Evolutionary conservation across 2,329 filamentous ascomycete genomes (phyloP), one percentile per base, ranked within the genome.

Genomic region (Ophiocordyceps camponoti-floridani): DNA sequence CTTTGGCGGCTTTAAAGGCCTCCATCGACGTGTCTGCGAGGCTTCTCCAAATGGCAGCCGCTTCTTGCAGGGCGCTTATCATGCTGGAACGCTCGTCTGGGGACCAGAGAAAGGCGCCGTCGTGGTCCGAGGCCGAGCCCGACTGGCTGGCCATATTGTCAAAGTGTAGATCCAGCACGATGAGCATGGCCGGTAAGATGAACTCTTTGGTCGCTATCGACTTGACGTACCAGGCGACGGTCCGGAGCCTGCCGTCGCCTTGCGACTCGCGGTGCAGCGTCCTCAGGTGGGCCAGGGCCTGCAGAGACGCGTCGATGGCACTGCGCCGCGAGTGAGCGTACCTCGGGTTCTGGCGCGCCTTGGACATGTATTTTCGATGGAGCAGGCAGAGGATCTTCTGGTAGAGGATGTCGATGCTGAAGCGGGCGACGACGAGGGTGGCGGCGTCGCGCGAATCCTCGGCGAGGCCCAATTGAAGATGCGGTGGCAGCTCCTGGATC

Each of bases 381-480:
- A 98, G 72, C 19, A 94, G 75, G 54, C 86, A 93, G 53, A 94
- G 73, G 16, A 87, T 83, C 63, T 94, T 94, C 50, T 93, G 79
- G 56, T 87, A 94, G 5, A 95, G 65, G 43, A 91, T 80, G 49
- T 91, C 84, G 30, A 95, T 66, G 46, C 82, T 83, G 57, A 87
- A 88, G 27, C 88, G 79, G 44, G 88, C 82, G 66, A 94, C 82
- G 47, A 95, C 79, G 47, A 91, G 73, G 26, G 85, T 84, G 59
- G 91, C 78, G 16, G 93, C 79, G 53, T 94, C 88, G 42, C 79
- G 70, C 4, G 76, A 79, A 45, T 85, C 81, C 47, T 88, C 81
- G 47, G 94, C 70, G 0, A 80, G 72, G 30, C 80, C 78, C 51
- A 94, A 69, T 52, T 77, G 80, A 30, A 96, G 68, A 58, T 94